Evolutionary conservation across 2,329 filamentous ascomycete genomes (phyloP), one percentile per base, ranked within the genome.

Genomic region (Fusarium miscanthi): DNA sequence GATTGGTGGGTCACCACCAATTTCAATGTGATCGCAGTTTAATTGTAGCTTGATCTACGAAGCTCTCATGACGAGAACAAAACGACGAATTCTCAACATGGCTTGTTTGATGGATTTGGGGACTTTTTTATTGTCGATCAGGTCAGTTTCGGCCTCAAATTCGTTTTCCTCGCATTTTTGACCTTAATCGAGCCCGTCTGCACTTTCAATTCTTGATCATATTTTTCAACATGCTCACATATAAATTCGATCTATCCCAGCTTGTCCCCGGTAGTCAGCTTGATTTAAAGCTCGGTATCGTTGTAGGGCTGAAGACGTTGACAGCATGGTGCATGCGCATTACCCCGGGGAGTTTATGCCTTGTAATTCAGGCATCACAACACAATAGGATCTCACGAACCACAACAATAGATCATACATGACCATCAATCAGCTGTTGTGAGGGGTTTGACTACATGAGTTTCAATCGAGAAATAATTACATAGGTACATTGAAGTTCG

Each of bases 241-340:
- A 54, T 71, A 35, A 58, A 66, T 58, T 67, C 54, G 38, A 69
- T 59, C 49, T 72, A 61, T 65, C 69, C 70, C 48, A 72, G 72
- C 66, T 76, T 61, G 69, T 70, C 72, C 74, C 57, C 64, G 69
- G 72, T 72, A 73, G 61, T 61, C 71, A 73, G 74, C 62, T 70
- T 53, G 49, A 53, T 53, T 72, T 69, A 76, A 74, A 76, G 70
- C 73, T 77, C 42, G 31, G 42, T 35, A 48, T 57, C 41, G 41
- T 49, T 68, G 69, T 77, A 78, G 77, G 78, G 78, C 77, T 78
- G 76, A 78, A 75, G 33, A 53, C 49, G 49, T 59, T 59, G 43
- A 51, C 54, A 57, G 49, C 49, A 53, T 53, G 49, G 49, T 53
- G 49, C 49, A 53, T 53, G 49, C 31, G 17, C 49, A 38, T 38